These are phyloP conservation scores for Kondoa subrosea DNA, from an alignment of 768 basidiomycete genomes.

Conservation along the genomic window DNA sequence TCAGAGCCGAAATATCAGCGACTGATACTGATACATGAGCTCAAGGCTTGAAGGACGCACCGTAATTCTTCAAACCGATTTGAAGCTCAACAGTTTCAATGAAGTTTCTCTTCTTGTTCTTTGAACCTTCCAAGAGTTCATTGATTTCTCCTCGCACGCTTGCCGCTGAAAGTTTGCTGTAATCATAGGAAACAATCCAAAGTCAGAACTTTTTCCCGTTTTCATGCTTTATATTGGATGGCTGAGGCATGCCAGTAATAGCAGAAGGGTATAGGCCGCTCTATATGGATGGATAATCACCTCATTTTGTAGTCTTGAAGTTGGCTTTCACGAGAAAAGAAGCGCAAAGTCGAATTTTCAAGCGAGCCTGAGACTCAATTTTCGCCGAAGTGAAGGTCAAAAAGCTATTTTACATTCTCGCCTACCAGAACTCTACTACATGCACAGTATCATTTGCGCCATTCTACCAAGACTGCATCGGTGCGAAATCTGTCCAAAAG, in stretches of 20 bases:
- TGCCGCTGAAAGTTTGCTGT: constrained; percentile 7
- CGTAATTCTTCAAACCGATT: constrained; percentile 96
- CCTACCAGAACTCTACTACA: no score
- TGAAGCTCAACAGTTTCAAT: constrained; percentile 90
- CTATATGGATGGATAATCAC: not conserved
- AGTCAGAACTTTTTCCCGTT: not conserved
- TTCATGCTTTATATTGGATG: no score
- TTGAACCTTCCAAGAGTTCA: constrained; percentile 50
- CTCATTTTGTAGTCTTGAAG: not conserved
- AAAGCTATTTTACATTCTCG: no score
- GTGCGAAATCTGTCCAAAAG: constrained; percentile 60
- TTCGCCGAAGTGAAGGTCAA: no score
- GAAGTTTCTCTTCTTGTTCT: constrained; percentile 84
- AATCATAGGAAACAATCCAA: not conserved
- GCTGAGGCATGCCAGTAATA: not conserved
- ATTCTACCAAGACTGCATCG: constrained; percentile 79
- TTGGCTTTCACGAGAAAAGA: not conserved
- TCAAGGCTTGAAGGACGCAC: constrained; percentile 2
- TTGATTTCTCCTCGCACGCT: constrained; percentile 95
- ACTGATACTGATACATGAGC: not conserved
- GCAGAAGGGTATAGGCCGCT: not conserved
- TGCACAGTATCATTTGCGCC: constrained; percentile 45
- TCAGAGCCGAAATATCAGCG: no score
- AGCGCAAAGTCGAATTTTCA: not conserved
- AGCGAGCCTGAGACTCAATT: no score